Evolutionary conservation across 495 filamentous ascomycete genomes (phyloP).

Genomic region (Sphaerosporella brunnea): DNA sequence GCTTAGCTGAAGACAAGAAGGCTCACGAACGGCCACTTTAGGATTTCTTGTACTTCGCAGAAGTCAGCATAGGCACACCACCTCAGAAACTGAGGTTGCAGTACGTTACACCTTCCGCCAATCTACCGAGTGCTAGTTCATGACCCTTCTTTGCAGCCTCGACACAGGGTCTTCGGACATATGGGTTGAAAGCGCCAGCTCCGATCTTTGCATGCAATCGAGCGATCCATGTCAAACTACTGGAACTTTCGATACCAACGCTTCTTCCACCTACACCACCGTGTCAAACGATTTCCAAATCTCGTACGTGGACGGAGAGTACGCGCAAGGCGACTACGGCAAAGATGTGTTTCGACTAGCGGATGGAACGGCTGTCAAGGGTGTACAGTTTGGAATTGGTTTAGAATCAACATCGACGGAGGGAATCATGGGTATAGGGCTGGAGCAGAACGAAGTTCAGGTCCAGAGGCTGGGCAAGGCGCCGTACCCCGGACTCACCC

Average conservation of each 20-base stretch:
- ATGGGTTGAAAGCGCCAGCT: conserved; percentile 60
- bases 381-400: conserved; percentile 75
- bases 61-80: conserved; percentile 56
- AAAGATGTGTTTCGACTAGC: conserved; percentile 60
- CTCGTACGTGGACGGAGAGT: conserved; percentile 72
- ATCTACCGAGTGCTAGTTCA: not conserved
- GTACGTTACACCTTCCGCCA: conserved; percentile 10
- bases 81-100: conserved; percentile 45
- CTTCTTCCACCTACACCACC: conserved; percentile 64
- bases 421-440: conserved; percentile 88
- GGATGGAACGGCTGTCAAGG: conserved; percentile 35
- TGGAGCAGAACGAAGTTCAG: conserved; percentile 62
- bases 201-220: conserved; percentile 37
- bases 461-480: conserved; percentile 40
- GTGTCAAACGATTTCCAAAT: conserved; percentile 74
- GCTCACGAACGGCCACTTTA: too few relatives aligned
- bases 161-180: conserved; percentile 83
- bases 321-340: conserved; percentile 66
- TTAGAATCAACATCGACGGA: conserved; percentile 51
- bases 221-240: conserved; percentile 36
- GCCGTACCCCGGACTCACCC: conserved; percentile 64
- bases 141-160: conserved; percentile 27
- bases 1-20: not conserved
- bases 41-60: conserved; percentile 53
- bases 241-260: conserved; percentile 54